phyloP scores from a whole-genome alignment of 352 stramenopile species.

The Pythium insidiosum region DNA sequence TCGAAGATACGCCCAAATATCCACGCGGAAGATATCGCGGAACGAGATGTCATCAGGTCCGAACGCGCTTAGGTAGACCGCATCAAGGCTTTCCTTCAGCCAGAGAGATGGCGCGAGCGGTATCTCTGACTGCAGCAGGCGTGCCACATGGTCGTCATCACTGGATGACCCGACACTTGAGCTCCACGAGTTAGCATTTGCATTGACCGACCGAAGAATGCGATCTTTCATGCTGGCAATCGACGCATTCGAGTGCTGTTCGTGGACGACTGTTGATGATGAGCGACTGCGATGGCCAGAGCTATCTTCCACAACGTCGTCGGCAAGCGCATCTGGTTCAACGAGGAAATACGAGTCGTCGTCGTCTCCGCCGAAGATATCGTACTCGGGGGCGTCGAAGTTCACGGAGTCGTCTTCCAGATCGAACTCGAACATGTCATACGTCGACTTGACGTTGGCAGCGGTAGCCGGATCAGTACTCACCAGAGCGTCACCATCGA shows the following conservation, averaged over 20 bases:
- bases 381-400: constrained; percentile 12
- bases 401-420: too few relatives aligned
- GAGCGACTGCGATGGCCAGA: constrained; percentile 5
- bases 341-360: constrained; percentile 2
- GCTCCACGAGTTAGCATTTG: too few relatives aligned
- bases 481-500: too few relatives aligned
- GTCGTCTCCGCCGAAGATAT: constrained; percentile 8
- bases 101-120: constrained; percentile 7
- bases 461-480: too few relatives aligned
- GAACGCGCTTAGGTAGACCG: constrained; percentile 55
- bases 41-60: constrained; percentile 28
- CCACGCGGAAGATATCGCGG: constrained; percentile 43
- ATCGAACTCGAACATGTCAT: constrained; percentile 10
- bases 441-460: constrained; percentile 3
- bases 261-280: too few relatives aligned
- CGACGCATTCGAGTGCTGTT: constrained; percentile 8
- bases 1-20: constrained; percentile 65
- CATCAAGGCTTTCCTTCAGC: constrained; percentile 17
- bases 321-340: not conserved
- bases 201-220: too few relatives aligned
- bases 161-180: too few relatives aligned
- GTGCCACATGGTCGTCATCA: too few relatives aligned
- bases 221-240: too few relatives aligned
- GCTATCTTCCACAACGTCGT: constrained; percentile 2
- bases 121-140: constrained; percentile 4